Evolutionary conservation across 495 filamentous ascomycete species (phyloP).

Genomic region (Neurospora sp.): DNA sequence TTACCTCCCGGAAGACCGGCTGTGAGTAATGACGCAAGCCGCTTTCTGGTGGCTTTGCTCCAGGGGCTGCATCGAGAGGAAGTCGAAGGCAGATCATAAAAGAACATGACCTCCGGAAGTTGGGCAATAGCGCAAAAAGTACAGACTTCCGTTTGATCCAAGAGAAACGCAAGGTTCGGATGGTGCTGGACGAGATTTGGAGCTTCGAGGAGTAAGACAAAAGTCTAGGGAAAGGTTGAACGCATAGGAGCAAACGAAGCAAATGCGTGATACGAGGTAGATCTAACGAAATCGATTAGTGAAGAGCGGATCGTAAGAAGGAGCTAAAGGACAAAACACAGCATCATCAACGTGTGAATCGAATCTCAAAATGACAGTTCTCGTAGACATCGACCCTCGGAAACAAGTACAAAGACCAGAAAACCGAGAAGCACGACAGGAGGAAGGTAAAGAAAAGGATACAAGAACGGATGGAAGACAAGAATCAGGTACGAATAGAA

Average conservation of each 20-base stretch:
- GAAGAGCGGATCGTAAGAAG: no score
- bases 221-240: not conserved
- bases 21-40: not conserved
- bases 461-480: no score
- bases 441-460: no score
- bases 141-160: not conserved
- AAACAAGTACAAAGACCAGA: no score
- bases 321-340: no score
- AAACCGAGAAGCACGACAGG: no score
- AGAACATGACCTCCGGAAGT: not conserved
- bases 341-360: no score
- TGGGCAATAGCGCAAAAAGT: fast-evolving
- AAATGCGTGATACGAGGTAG: not conserved
- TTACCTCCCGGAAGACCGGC: not conserved
- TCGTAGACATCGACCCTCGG: no score
- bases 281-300: no score
- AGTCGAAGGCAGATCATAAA: not conserved
- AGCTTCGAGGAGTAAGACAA: not conserved
- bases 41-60: not conserved
- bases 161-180: fast-evolving
- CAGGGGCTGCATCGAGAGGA: not conserved
- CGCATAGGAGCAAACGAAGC: not conserved
- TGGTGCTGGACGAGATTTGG: not conserved
- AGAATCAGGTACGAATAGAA: no score
- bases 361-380: no score